Conservation (phyloP, 164 flowering plant genomes). For the Echeveria elegans region DNA sequence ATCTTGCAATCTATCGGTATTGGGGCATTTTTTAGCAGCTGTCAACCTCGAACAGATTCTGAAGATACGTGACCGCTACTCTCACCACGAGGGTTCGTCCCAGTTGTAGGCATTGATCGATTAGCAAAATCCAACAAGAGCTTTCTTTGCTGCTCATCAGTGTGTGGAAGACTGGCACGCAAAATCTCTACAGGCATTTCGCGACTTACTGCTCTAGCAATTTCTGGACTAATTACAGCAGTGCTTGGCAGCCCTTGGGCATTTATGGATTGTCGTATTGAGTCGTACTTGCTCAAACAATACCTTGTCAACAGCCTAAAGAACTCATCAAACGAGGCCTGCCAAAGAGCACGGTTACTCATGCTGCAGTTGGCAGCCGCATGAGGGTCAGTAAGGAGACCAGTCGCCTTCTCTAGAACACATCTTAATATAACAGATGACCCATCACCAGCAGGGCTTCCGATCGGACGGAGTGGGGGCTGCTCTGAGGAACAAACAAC, state of each 20-base stretch:
- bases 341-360: slow-evolving; percentile 43
- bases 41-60: slow-evolving; percentile 14
- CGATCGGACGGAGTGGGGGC: slow-evolving; percentile 64
- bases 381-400: slow-evolving; percentile 32
- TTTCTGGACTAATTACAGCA: slow-evolving; percentile 25
- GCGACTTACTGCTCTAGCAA: slow-evolving; percentile 30
- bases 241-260: slow-evolving; percentile 14
- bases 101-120: slow-evolving; percentile 34
- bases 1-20: background rate
- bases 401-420: slow-evolving; percentile 48
- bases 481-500: slow-evolving; percentile 70
- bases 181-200: slow-evolving; percentile 56
- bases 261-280: slow-evolving; percentile 30
- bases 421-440: slow-evolving; percentile 44
- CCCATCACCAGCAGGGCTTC: slow-evolving; percentile 52
- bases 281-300: slow-evolving; percentile 46
- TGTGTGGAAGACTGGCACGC: slow-evolving; percentile 53
- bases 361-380: slow-evolving; percentile 23
- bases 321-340: slow-evolving; percentile 57
- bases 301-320: slow-evolving; percentile 49
- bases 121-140: slow-evolving; percentile 37
- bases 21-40: background rate
- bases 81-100: slow-evolving; percentile 16
- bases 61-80: slow-evolving; percentile 16
- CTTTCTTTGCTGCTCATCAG: slow-evolving; percentile 37